Evolutionary conservation across 495 filamentous ascomycete genomes (phyloP).

Genomic region (Aspergillus cristatus): DNA sequence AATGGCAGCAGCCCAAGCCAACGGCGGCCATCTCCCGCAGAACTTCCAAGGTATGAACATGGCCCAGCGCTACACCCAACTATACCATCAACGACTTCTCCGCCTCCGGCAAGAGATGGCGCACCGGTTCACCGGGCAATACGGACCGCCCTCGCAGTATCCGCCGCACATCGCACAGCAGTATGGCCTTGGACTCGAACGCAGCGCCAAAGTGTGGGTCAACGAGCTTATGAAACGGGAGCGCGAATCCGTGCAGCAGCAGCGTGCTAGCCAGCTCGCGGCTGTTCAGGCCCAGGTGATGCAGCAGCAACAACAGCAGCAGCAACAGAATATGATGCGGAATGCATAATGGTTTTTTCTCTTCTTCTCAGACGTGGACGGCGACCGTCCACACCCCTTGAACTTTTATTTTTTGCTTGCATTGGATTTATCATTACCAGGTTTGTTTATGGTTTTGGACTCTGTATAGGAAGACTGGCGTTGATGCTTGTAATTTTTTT

Average conservation of each 20-base stretch:
- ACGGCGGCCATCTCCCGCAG: constrained; percentile 29
- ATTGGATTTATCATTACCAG: constrained; percentile 7
- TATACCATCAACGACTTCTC: constrained; percentile 31
- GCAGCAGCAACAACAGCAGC: constrained; percentile 32
- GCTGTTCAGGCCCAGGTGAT: constrained; percentile 28
- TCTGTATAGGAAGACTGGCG: constrained; percentile 18
- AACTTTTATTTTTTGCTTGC: constrained; percentile 6
- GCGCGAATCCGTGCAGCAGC: constrained; percentile 28
- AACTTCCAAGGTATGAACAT: constrained; percentile 23
- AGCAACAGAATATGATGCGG: constrained; percentile 37
- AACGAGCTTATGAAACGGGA: constrained; percentile 38
- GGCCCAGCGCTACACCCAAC: constrained; percentile 25
- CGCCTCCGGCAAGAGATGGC: constrained; percentile 32
- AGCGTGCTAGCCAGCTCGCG: constrained; percentile 24
- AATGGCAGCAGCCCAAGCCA: constrained; percentile 33
- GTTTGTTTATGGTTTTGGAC: constrained; percentile 12
- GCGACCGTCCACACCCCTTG: too few species aligned
- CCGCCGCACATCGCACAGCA: constrained; percentile 34
- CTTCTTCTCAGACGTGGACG: too few species aligned
- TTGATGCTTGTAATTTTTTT: constrained; percentile 4
- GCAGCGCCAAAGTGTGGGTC: constrained; percentile 34
- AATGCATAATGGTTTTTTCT: constrained; percentile 2
- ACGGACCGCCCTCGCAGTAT: constrained; percentile 33
- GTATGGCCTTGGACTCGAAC: constrained; percentile 25
- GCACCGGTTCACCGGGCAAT: constrained; percentile 28